Conservation (phyloP, 768 basidiomycete genomes). For the Mycena pura region DNA sequence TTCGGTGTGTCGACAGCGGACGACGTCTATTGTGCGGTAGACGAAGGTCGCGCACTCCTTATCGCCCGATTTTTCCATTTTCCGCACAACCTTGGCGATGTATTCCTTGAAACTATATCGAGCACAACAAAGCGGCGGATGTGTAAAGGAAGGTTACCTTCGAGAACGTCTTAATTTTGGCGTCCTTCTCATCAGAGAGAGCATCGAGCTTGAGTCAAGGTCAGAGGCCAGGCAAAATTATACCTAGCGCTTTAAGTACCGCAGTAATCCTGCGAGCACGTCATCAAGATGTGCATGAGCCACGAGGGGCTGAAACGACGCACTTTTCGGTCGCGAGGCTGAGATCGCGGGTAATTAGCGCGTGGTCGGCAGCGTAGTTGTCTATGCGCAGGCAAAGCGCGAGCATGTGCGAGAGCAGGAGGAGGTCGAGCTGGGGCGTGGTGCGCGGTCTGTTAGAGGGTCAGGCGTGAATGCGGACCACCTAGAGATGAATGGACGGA, state of each 20-base stretch:
- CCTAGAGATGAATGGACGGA: slow-evolving; percentile 42
- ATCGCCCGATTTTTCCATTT: slow-evolving; percentile 59
- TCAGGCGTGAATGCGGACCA: not conserved
- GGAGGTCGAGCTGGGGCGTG: slow-evolving; percentile 75
- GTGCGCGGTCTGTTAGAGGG: slow-evolving; percentile 48
- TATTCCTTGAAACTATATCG: slow-evolving; percentile 64
- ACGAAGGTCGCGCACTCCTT: slow-evolving; percentile 38
- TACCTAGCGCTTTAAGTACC: slow-evolving; percentile 52
- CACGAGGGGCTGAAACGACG: slow-evolving; percentile 39
- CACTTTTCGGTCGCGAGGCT: slow-evolving; percentile 70
- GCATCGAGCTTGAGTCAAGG: not conserved
- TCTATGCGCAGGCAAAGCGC: slow-evolving; percentile 83
- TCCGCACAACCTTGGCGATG: slow-evolving; percentile 78
- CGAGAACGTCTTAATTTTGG: slow-evolving; percentile 61
- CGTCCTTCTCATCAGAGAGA: slow-evolving; percentile 80
- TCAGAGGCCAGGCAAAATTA: not conserved
- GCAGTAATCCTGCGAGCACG: slow-evolving; percentile 38
- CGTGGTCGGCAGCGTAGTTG: slow-evolving; percentile 74
- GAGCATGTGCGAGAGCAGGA: slow-evolving; percentile 79
- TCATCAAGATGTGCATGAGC: not conserved
- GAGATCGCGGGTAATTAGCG: slow-evolving; percentile 75
- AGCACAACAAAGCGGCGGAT: not conserved
- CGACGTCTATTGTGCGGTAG: slow-evolving; percentile 39
- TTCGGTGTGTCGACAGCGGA: slow-evolving; percentile 52
- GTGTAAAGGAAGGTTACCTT: slow-evolving; percentile 34